A percentile compares a stretch with the other conserved stretches of the same genome.
These are phyloP conservation scores for Macadamia tetraphylla DNA, from an alignment of 164 flowering plant species.

Conservation along the genomic window DNA sequence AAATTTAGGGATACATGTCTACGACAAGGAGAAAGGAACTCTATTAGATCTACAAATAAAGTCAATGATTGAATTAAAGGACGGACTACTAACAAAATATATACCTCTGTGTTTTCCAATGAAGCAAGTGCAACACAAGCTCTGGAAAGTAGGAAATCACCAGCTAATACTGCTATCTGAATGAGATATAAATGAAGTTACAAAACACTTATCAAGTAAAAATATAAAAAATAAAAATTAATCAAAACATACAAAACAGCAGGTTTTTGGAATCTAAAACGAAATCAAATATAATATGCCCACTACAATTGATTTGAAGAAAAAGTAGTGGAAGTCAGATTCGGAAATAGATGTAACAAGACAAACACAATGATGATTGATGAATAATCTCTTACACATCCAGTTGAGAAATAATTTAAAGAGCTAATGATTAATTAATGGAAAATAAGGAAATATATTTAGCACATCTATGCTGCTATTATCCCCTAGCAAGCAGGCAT, in stretches of 20 bases:
- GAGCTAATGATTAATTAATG: too few relatives aligned
- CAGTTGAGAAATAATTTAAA: too few relatives aligned
- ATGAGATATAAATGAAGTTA: slow-evolving; percentile 7
- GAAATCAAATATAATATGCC: neutral
- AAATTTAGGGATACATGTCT: neutral
- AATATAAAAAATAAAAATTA: too few relatives aligned
- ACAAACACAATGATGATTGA: too few relatives aligned
- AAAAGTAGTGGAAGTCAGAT: neutral
- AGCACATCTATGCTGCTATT: too few relatives aligned
- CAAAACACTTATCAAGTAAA: neutral
- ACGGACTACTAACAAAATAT: neutral
- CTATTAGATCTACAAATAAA: neutral
- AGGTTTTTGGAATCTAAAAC: neutral
- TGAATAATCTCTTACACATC: too few relatives aligned
- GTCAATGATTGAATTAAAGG: neutral
- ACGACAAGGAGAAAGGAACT: neutral
- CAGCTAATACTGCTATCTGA: slow-evolving; percentile 91
- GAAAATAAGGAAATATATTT: too few relatives aligned
- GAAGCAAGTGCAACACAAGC: slow-evolving; percentile 94
- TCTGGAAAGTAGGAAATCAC: slow-evolving; percentile 93
- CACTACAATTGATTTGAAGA: neutral
- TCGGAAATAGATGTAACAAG: neutral
- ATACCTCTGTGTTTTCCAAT: slow-evolving; percentile 79
- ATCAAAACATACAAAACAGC: neutral
- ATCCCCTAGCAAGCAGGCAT: too few relatives aligned